These are phyloP conservation scores for slime mould (Dictyostelium discoideum) DNA, from an alignment of 78 protist genomes.

Conservation along the genomic window DNA sequence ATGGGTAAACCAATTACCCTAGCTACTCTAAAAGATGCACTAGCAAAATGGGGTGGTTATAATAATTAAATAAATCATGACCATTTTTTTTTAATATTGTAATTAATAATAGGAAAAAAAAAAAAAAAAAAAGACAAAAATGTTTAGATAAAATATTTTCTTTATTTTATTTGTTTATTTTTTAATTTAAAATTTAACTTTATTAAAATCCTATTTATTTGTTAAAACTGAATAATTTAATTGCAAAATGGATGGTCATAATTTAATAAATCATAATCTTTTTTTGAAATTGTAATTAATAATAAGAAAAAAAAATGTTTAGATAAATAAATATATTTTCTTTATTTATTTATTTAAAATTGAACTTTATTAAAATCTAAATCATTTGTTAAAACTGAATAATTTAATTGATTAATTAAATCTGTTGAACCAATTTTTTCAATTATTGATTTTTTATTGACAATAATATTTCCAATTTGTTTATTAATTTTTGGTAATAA, in stretches of 20 bases:
- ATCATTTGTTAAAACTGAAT: constrained; percentile 28
- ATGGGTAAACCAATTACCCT: constrained; percentile 58
- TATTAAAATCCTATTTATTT: constrained; percentile 20
- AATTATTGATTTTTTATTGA: not conserved
- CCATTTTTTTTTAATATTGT: no score
- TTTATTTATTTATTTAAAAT: not conserved
- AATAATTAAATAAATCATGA: not conserved
- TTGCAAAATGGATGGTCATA: constrained; percentile 29
- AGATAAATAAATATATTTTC: no score
- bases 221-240: constrained; percentile 29
- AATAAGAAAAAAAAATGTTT: not conserved
- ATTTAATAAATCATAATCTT: not conserved
- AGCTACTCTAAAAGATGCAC: constrained; percentile 28
- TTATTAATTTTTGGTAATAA: constrained; percentile 36
- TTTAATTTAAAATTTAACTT: not conserved
- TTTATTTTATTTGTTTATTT: not conserved
- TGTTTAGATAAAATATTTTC: no score
- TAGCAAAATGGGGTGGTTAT: constrained; percentile 54
- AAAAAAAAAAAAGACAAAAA: not conserved
- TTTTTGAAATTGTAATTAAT: no score
- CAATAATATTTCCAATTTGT: not conserved
- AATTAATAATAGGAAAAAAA: not conserved
- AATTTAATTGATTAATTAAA: not conserved
- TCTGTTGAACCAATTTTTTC: not conserved
- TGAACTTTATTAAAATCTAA: constrained; percentile 28